Evolutionary conservation across 2,329 filamentous ascomycete species (phyloP).

Genomic region (Byssochlamys sp.): DNA sequence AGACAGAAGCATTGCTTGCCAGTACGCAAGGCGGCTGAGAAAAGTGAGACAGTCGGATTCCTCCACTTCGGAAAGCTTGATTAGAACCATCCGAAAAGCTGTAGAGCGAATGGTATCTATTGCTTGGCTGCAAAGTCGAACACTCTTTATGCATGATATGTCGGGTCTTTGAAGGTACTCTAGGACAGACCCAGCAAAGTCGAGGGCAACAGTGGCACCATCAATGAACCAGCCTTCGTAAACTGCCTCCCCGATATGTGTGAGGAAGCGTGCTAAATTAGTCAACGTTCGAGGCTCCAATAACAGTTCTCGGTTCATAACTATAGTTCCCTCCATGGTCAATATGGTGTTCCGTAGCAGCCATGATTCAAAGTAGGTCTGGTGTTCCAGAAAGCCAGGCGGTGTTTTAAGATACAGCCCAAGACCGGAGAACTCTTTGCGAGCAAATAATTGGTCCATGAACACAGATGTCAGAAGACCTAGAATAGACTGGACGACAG

Average conservation of each 20-base stretch:
- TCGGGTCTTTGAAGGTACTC: slow-evolving; percentile 85
- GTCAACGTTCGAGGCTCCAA: slow-evolving; percentile 74
- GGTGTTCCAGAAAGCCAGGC: slow-evolving; percentile 85
- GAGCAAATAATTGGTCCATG: slow-evolving; percentile 69
- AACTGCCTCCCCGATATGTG: slow-evolving; percentile 76
- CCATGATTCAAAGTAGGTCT: slow-evolving; percentile 90
- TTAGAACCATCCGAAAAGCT: slow-evolving; percentile 67
- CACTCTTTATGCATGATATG: slow-evolving; percentile 68
- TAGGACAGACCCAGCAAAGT: slow-evolving; percentile 73
- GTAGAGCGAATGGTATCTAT: slow-evolving; percentile 65
- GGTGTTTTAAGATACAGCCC: slow-evolving; percentile 78
- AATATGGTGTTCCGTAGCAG: slow-evolving; percentile 66
- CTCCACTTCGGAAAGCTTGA: slow-evolving; percentile 75
- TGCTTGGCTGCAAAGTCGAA: slow-evolving; percentile 81
- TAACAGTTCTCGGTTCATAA: slow-evolving; percentile 61
- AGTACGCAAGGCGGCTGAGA: slow-evolving; percentile 80
- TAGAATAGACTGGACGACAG: slow-evolving; percentile 64
- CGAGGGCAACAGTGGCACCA: slow-evolving; percentile 70
- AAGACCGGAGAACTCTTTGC: slow-evolving; percentile 86
- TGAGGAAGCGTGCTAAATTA: slow-evolving; percentile 71
- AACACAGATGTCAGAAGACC: slow-evolving; percentile 73
- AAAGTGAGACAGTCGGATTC: slow-evolving; percentile 60
- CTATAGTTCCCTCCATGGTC: slow-evolving; percentile 59
- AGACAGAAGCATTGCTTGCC: slow-evolving; percentile 83
- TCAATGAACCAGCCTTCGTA: slow-evolving; percentile 96